Evolutionary conservation across 139 green algal species (phyloP), one percentile per base, ranked within the genome.

Genomic region (Asterochloris sp.): DNA sequence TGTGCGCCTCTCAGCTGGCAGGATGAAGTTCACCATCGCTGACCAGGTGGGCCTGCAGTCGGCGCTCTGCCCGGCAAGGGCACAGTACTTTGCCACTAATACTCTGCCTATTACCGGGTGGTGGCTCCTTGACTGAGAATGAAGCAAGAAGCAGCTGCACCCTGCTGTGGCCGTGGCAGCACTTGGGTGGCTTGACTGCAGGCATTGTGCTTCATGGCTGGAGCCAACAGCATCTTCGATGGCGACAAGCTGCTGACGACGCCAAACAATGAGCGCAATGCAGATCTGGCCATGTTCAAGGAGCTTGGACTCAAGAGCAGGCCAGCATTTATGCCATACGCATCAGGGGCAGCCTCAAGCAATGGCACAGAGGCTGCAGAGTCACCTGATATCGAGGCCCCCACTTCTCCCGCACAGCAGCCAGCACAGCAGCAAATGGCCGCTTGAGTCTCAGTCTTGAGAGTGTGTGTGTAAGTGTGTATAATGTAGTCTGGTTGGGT

Each of bases 211-310:
- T 99, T 99, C 89, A 83, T 99, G 89, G 95, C 97, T 1, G 97
- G 97, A 23, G 97, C 97, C 71, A 99, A 99, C 92, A 95, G 87
- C 80, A 98, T 99, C 80, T 99, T 99, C 87, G 95, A 97, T 67
- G 97, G 97, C 47, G 97, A 99, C 91, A 97, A 96, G 90, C 94
- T 99, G 75, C 91, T 99, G 11, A 99, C 97, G 23, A 99, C 97
- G 0, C 86, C 94, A 73, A 99, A 99, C 91, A 97, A 97, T 79
- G 95, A 98, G 82, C 82, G 91, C 26, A 85, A 87, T 61, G 91
- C 91, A 76, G 89, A 94, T 78, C 29, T 85, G 12, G 74, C 85
- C 61, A 95, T 98, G 93, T 97, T 98, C 85, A 87, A 91, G n/a
- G 29, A 90, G 74, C 90, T 98, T 17, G 95, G 95, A 13, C 88